These are phyloP conservation scores for Oryza coarctata DNA, from an alignment of 176 grass and related monocot species.

Conservation along the genomic window DNA sequence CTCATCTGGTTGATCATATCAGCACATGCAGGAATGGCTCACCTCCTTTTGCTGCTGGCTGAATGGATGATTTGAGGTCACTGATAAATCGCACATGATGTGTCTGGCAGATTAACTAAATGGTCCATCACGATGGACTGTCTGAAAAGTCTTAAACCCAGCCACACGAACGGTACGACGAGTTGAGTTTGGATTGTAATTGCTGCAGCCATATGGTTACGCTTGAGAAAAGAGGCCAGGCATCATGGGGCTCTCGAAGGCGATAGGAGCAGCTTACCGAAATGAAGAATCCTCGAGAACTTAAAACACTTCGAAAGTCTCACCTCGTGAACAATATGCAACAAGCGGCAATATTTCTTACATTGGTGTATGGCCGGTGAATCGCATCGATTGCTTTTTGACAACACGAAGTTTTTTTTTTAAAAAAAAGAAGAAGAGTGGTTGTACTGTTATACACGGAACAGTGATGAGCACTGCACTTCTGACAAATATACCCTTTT, in stretches of 20 bases:
- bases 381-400: not conserved
- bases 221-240: not conserved
- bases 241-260: not conserved
- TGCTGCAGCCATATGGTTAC: not conserved
- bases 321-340: not conserved
- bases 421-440: too few relatives aligned
- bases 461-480: not conserved
- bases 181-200: not conserved
- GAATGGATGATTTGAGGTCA: not conserved
- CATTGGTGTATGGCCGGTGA: too few relatives aligned
- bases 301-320: not conserved
- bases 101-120: not conserved
- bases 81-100: not conserved
- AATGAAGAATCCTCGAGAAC: not conserved
- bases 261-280: not conserved
- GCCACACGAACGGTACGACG: not conserved
- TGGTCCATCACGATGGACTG: not conserved
- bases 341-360: too few relatives aligned
- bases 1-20: too few relatives aligned
- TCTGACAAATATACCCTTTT: not conserved
- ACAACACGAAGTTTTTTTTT: too few relatives aligned
- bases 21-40: too few relatives aligned
- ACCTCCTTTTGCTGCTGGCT: not conserved
- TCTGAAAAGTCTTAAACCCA: not conserved
- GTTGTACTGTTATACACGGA: not conserved